These are phyloP conservation scores for Letharia lupina DNA, from an alignment of 495 filamentous ascomycete species.

Conservation along the genomic window DNA sequence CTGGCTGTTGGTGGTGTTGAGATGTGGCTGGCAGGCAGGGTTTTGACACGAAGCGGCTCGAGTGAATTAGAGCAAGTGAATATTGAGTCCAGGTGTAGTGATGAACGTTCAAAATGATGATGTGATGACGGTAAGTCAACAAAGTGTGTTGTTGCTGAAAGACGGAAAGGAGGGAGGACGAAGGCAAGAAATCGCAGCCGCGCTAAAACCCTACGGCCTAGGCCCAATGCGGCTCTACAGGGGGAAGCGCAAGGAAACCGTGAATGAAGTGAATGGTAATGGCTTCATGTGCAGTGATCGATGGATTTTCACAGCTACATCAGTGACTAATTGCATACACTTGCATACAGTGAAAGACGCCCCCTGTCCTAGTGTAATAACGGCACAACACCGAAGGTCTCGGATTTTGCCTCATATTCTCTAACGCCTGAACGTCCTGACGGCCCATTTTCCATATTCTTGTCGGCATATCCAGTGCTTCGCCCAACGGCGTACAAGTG, in stretches of 20 bases:
- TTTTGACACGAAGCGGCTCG: background rate
- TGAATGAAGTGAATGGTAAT: background rate
- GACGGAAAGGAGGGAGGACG: background rate
- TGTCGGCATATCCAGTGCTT: background rate
- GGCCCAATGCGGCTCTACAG: background rate
- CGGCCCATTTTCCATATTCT: background rate
- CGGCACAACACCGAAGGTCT: background rate
- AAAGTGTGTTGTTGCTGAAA: background rate
- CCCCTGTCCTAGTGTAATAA: background rate
- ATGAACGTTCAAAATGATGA: background rate
- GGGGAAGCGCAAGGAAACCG: background rate
- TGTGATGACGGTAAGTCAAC: background rate
- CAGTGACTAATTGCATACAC: background rate
- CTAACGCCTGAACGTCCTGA: background rate
- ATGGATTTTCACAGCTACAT: background rate
- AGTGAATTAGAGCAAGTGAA: background rate
- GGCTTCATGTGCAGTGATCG: background rate
- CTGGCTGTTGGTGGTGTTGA: slow-evolving; percentile 4
- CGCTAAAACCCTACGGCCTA: background rate
- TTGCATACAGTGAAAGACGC: background rate
- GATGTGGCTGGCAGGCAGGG: background rate
- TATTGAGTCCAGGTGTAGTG: background rate
- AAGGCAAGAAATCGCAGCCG: background rate
- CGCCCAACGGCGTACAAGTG: background rate
- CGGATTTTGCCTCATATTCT: background rate